Conservation (phyloP, 345 rosid genomes). For the Murraya koenigii region DNA sequence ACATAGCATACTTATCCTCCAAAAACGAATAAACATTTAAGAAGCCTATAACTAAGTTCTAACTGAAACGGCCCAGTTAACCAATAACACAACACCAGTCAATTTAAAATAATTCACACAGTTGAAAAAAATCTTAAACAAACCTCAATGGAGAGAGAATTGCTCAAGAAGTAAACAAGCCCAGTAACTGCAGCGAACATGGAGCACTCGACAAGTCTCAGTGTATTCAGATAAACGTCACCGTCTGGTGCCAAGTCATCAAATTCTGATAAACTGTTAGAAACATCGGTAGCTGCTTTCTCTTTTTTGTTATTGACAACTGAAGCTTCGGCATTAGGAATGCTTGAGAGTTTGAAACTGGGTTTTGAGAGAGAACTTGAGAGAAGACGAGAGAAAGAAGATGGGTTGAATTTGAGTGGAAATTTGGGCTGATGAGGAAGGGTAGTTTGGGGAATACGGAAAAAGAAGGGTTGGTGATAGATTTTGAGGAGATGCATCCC, state of each 20-base stretch:
- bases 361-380: constrained; percentile 20
- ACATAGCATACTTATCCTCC: too few relatives aligned
- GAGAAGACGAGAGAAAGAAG: constrained; percentile 12
- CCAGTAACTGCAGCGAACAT: constrained; percentile 93
- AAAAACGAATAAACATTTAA: neutral
- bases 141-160: constrained; percentile 91
- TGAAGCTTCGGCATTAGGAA: constrained; percentile 34
- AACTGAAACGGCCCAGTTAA: too few relatives aligned
- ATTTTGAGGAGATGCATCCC: constrained; percentile 49
- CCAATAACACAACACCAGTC: neutral
- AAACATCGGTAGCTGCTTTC: constrained; percentile 8
- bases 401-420: constrained; percentile 16
- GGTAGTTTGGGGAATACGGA: constrained; percentile 25
- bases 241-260: constrained; percentile 56
- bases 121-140: neutral
- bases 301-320: constrained; percentile 28
- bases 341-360: constrained; percentile 31
- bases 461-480: constrained; percentile 29
- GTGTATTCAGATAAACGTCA: constrained; percentile 60
- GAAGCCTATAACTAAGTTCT: neutral
- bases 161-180: constrained; percentile 84
- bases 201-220: constrained; percentile 89
- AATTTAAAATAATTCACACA: neutral
- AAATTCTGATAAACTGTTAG: constrained; percentile 3
- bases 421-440: constrained; percentile 2